Conservation (phyloP, 2,329 filamentous ascomycete genomes). For the Trichoderma aggressivum region DNA sequence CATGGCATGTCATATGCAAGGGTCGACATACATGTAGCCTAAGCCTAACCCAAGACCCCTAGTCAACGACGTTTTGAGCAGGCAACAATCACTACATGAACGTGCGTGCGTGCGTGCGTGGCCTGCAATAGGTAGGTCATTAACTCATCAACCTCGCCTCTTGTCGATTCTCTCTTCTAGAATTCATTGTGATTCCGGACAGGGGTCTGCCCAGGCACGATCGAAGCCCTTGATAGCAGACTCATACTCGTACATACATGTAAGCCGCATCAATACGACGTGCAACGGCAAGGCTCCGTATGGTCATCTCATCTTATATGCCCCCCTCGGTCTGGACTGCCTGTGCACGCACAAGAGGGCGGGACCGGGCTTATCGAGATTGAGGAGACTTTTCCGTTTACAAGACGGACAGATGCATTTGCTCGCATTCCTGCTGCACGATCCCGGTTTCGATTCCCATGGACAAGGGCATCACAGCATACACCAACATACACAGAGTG, state of each 20-base stretch:
- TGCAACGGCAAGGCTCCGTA: neutral
- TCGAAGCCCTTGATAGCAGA: neutral
- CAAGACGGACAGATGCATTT: neutral
- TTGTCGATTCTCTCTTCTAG: neutral
- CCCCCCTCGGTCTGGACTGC: neutral
- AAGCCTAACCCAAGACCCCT: neutral
- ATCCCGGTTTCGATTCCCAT: constrained; percentile 9
- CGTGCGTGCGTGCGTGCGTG: neutral
- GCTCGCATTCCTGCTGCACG: neutral
- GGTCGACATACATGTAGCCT: neutral
- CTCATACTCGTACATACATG: neutral
- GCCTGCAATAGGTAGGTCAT: neutral
- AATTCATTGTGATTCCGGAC: neutral
- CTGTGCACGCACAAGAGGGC: neutral
- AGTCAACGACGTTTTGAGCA: neutral
- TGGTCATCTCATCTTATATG: neutral
- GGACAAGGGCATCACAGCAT: neutral
- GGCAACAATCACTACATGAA: neutral
- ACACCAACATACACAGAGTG: neutral
- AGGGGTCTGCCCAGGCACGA: neutral
- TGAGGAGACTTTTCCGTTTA: neutral
- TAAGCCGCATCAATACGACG: neutral
- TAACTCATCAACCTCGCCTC: neutral
- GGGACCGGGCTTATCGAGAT: constrained; percentile 5
- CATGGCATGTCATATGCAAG: neutral